Base-by-base conservation (phyloP, 2,329 filamentous ascomycete species). In the Fusarium secorum region DNA sequence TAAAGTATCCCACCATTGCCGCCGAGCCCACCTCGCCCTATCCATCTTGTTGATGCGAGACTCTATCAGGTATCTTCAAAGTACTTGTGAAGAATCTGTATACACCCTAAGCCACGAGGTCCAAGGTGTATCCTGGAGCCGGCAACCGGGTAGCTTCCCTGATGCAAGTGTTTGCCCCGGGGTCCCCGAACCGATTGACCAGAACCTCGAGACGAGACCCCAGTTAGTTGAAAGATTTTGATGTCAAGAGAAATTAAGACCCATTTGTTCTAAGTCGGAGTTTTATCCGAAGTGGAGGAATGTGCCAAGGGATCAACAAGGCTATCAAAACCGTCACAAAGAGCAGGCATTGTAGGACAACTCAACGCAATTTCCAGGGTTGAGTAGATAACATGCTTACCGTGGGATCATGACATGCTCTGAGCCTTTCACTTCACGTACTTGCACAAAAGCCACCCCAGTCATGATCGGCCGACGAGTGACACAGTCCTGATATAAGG, bases 131-230 rank as follows among this genome's bases (percentile, higher is more conserved):
- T 57, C 55, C 59, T 24, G 42, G 60, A 33, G 24, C 39, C 51
- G 52, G 28, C 64, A 48, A 41, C 56, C 55, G 55, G 68, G 51
- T 41, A 55, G 46, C 60, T 44, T 59, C 55, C 55, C 51, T 59
- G 46, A 49, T 64, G 68, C 68, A 65, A 71, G 64, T 62, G 38
- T 44, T 69, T 26, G 35, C 56, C 28, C 64, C 55, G 38, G 60
- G 53, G 20, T 17, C 39, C 44, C 64, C 55, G 38, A 53, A 20
- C n/a, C 39, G 46, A 44, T 39, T 48, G 39, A 57, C 39, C 45
- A 69, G 51, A 39, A 28, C 33, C 42, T 65, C 46, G 39, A 57
- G 54, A 48, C 45, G 46, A 52, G 30, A 45, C 36, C 54, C 60
- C 18, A 28, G 64, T 32, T 45, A 48, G 33, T 53, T 22, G 33